Percentiles rank a stretch among this genome's conserved stretches.
phyloP scores from a whole-genome alignment of 2,329 filamentous ascomycete species.

The Apiospora marii region DNA sequence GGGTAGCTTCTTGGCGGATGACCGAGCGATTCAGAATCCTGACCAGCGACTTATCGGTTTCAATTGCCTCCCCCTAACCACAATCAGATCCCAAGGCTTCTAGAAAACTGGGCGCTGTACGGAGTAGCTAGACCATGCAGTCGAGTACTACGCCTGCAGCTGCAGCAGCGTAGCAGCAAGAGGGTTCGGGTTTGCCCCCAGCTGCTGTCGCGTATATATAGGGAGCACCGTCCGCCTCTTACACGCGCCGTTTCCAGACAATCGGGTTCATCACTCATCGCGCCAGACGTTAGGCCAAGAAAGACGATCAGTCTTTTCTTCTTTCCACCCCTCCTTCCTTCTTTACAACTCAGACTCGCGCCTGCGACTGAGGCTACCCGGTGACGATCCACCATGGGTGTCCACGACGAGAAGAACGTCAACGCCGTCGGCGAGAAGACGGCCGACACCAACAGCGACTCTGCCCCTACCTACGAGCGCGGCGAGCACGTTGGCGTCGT shows the following conservation, averaged over 20 bases:
- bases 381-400: conserved; percentile 18
- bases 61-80: not conserved
- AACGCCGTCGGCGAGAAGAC: conserved; percentile 23
- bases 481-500: conserved; percentile 15
- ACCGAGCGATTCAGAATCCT: conserved; percentile 4
- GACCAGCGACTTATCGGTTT: conserved; percentile 11
- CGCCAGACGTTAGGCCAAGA: conserved; percentile 16
- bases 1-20: conserved; percentile 2
- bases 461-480: conserved; percentile 9
- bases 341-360: not conserved
- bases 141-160: not conserved
- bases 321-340: not conserved
- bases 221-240: conserved; percentile 4
- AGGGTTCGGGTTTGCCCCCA: not conserved
- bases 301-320: conserved; percentile 19
- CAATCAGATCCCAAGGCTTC: not conserved
- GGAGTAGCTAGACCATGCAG: not conserved
- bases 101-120: conserved; percentile 11
- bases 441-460: conserved; percentile 19
- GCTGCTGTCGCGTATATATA: not conserved
- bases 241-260: not conserved
- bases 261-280: conserved; percentile 8
- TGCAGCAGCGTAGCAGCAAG: not conserved
- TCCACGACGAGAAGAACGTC: conserved; percentile 15
- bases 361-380: not conserved